These are phyloP conservation scores for Leonotis leonurus DNA, from an alignment of 257 asterid genomes.

Conservation along the genomic window DNA sequence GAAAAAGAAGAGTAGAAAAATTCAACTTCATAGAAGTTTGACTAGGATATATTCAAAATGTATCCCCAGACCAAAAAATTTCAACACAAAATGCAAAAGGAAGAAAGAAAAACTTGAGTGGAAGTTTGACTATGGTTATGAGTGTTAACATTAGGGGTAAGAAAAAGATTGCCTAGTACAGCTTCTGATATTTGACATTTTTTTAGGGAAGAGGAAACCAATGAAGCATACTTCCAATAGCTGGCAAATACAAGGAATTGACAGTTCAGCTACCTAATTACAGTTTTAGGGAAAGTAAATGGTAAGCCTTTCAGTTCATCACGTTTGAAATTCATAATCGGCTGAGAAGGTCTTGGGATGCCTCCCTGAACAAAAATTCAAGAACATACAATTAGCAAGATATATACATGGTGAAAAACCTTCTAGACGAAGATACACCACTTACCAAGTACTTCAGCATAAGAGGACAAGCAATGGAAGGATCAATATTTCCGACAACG, in stretches of 20 bases:
- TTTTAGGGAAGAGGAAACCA: background rate
- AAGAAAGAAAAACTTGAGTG: background rate
- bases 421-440: conserved; percentile 13
- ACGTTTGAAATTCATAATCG: conserved; percentile 63
- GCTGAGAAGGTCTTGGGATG: conserved; percentile 69
- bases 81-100: background rate
- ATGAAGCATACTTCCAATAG: conserved; percentile 10
- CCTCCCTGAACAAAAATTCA: conserved; percentile 65
- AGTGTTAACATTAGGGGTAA: no score
- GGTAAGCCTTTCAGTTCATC: conserved; percentile 91
- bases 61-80: background rate
- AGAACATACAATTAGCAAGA: conserved; percentile 13
- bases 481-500: conserved; percentile 88
- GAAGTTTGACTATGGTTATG: background rate
- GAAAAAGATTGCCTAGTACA: no score
- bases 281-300: conserved; percentile 68
- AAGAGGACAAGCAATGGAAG: conserved; percentile 69
- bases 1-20: background rate
- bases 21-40: background rate
- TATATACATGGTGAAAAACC: conserved; percentile 2
- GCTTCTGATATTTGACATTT: conserved; percentile 1
- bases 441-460: conserved; percentile 76
- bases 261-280: conserved; percentile 47
- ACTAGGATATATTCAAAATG: background rate
- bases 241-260: conserved; percentile 6